Conservation (phyloP, 768 basidiomycete genomes). For the Rhizopogon vinicolor region DNA sequence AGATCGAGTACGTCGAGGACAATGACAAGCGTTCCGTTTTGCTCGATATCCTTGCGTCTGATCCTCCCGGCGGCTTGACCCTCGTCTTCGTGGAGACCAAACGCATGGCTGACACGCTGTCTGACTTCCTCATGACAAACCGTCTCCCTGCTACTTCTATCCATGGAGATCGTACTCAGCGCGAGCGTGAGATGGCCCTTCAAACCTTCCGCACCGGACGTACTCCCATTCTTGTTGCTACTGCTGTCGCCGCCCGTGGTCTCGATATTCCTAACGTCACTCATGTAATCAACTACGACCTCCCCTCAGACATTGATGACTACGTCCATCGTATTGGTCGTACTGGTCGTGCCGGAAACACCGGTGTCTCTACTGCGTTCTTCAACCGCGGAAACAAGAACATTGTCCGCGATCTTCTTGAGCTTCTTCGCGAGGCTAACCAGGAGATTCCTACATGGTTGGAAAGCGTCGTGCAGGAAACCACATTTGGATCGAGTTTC, state of each 20-base stretch:
- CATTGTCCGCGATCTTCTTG: conserved; percentile 88
- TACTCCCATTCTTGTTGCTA: conserved; percentile 96
- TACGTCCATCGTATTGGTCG: conserved; percentile 98
- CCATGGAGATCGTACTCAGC: conserved; percentile 96
- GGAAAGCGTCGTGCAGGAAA: conserved; percentile 80
- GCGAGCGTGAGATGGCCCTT: conserved; percentile 94
- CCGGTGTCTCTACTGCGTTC: conserved; percentile 93
- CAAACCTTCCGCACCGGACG: conserved; percentile 94
- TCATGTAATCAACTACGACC: conserved; percentile 97
- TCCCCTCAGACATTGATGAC: conserved; percentile 97
- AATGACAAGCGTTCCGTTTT: conserved; percentile 94
- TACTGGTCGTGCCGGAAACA: conserved; percentile 98
- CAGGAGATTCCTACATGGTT: conserved; percentile 93
- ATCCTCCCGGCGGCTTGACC: conserved; percentile 67
- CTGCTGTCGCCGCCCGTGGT: conserved; percentile 97
- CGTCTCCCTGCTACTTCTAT: conserved; percentile 91
- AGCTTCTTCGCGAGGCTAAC: conserved; percentile 93
- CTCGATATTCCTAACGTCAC: conserved; percentile 99
- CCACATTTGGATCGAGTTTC: conserved; percentile 58
- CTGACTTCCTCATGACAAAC: conserved; percentile 87
- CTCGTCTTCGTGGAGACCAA: conserved; percentile 99
- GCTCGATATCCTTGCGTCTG: conserved; percentile 86
- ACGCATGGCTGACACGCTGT: conserved; percentile 98
- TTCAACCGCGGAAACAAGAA: conserved; percentile 92
- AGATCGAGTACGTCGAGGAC: conserved; percentile 98